These are phyloP conservation scores for Fraxinus sp. DNA, from an alignment of 305 asterid species.

Conservation along the genomic window DNA sequence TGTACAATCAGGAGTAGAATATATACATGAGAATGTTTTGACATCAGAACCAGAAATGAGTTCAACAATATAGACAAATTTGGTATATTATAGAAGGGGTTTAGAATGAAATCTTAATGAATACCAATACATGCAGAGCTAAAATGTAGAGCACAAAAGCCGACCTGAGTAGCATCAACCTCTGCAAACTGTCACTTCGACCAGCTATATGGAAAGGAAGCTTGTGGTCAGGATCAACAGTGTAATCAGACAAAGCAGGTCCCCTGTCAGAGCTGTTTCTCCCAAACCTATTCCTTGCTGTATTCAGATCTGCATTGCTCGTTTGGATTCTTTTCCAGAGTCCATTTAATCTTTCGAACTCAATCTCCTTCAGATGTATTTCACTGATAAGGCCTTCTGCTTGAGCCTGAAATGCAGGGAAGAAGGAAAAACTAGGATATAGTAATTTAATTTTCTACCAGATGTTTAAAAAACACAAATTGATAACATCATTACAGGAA, in stretches of 20 bases:
- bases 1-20: slow-evolving; percentile 28
- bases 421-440: background rate
- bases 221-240: slow-evolving; percentile 50
- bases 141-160: slow-evolving; percentile 72
- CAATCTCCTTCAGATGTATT: slow-evolving; percentile 68
- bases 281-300: slow-evolving; percentile 63
- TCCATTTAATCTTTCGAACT: slow-evolving; percentile 72
- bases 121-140: slow-evolving; percentile 74
- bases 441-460: background rate
- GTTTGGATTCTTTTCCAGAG: slow-evolving; percentile 54
- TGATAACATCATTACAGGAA: background rate
- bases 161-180: slow-evolving; percentile 79
- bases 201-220: slow-evolving; percentile 56
- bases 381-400: slow-evolving; percentile 74
- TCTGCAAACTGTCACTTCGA: slow-evolving; percentile 66
- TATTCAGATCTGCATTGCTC: slow-evolving; percentile 45
- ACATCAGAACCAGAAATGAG: background rate
- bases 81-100: background rate
- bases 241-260: slow-evolving; percentile 45
- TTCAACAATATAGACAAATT: slow-evolving; percentile 15
- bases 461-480: background rate
- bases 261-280: slow-evolving; percentile 57
- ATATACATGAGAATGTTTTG: background rate
- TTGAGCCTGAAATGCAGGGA: slow-evolving; percentile 55
- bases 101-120: slow-evolving; percentile 79